These are phyloP conservation scores for Glycyrrhiza uralensis DNA, from an alignment of 306 rosid species.

Conservation along the genomic window DNA sequence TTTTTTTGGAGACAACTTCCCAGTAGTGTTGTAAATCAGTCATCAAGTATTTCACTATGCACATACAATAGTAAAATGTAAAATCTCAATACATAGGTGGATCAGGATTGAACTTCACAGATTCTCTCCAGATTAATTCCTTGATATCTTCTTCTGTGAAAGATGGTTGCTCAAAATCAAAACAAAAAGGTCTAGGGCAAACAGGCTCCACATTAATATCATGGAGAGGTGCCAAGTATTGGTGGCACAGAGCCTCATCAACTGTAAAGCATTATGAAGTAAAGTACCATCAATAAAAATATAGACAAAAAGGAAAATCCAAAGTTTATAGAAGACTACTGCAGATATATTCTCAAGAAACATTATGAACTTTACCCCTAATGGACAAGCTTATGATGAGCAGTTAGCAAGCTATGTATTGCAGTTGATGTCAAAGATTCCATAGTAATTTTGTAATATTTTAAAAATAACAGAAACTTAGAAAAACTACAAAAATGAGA, in stretches of 20 bases:
- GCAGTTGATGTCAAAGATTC: background rate
- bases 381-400: background rate
- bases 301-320: background rate
- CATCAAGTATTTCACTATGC: conserved; percentile 29
- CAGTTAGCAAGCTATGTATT: background rate
- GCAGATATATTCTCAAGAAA: conserved; percentile 2
- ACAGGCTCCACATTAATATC: conserved; percentile 86
- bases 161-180: conserved; percentile 88
- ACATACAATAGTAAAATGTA: conserved; percentile 25
- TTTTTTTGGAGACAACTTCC: background rate
- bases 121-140: conserved; percentile 92
- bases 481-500: background rate
- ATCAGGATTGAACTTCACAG: conserved; percentile 72
- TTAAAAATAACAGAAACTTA: background rate
- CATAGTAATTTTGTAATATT: background rate
- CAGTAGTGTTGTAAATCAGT: conserved; percentile 20
- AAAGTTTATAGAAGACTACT: background rate
- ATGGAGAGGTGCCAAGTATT: conserved; percentile 90
- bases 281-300: background rate
- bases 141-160: conserved; percentile 85
- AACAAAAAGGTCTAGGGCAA: conserved; percentile 71
- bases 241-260: conserved; percentile 85
- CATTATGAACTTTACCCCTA: background rate
- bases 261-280: conserved; percentile 47
- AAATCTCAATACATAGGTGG: conserved; percentile 54